Base-by-base conservation (phyloP, 2,329 filamentous ascomycete species). In the Fusarium globosum region DNA sequence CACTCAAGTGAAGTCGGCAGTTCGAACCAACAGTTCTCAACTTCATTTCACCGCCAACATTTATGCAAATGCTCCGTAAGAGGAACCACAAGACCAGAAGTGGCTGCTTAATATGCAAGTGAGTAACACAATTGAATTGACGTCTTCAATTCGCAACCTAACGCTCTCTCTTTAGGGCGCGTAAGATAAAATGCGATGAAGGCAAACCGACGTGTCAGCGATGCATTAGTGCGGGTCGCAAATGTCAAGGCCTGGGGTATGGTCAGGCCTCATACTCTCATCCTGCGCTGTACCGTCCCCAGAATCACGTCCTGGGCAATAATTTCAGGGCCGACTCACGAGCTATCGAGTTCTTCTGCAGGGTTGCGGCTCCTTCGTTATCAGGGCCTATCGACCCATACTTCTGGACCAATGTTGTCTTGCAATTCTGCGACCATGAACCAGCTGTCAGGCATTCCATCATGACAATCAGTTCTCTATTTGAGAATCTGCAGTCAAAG, bases 401-500 rank as follows among this genome's bases (percentile, higher is more conserved):
- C 42, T 74, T 75, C 39, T 75, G 72, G 72, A 74, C 72, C 2
- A 52, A 67, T 45, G 49, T 70, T 7, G 72, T 74, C 16, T 46
- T 74, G 23, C 72, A 70, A n/a, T 74, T 74, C 23, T 56, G 71
- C 9, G 56, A 72, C 30, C 46, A 61, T 21, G 65, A 71, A 39
- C 68, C 71, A 15, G 65, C 68, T 11, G 69, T 74, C 3, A 49
- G 61, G 14, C 68, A 75, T 11, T 69, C 72, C 39, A 45, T 74
- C 33, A 36, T 68, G 57, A 68, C 64, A 1, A 68, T 68, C 4
- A 68, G 65, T 4, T 68, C 65, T 13, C 18, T 68, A 1, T 68
- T 68, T 21, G 65, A 68, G 12, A 68, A 51, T 2, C 49, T 52
- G 5, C 65, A 35, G 12, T 35, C 38, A 14, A 59, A 36, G 2